A percentile compares a stretch with the other conserved stretches of the same genome.
phyloP scores from a whole-genome alignment of 2,329 filamentous ascomycete genomes.

The Neobulgaria alba region DNA sequence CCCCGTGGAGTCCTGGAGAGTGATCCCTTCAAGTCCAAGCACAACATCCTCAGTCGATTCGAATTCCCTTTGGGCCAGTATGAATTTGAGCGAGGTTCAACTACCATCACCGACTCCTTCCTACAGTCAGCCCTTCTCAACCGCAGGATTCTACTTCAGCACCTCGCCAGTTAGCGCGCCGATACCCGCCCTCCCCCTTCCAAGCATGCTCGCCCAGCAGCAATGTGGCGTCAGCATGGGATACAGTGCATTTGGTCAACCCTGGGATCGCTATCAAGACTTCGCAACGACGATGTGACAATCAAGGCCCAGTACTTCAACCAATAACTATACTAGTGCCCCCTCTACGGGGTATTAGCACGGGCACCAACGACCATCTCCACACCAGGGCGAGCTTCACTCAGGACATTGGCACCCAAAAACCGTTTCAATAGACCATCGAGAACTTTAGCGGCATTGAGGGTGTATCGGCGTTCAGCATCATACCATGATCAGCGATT shows the following conservation, averaged over 20 bases:
- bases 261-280: slow-evolving; percentile 76
- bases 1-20: slow-evolving; percentile 80
- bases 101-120: slow-evolving; percentile 72
- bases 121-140: slow-evolving; percentile 70
- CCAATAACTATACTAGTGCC: slow-evolving; percentile 37
- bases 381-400: slow-evolving; percentile 7
- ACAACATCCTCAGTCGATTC: slow-evolving; percentile 65
- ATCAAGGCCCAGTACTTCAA: slow-evolving; percentile 36
- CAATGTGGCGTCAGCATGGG: slow-evolving; percentile 71
- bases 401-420: slow-evolving; percentile 8
- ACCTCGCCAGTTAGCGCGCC: slow-evolving; percentile 66
- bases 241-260: slow-evolving; percentile 63
- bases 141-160: slow-evolving; percentile 70
- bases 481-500: slow-evolving; percentile 23
- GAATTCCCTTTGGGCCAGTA: slow-evolving; percentile 68
- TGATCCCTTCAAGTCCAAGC: slow-evolving; percentile 81
- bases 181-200: slow-evolving; percentile 69
- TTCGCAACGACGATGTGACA: slow-evolving; percentile 83
- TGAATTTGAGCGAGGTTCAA: slow-evolving; percentile 66
- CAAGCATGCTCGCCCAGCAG: slow-evolving; percentile 77
- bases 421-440: slow-evolving; percentile 15
- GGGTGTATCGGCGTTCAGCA: slow-evolving; percentile 20
- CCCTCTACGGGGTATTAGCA: slow-evolving; percentile 37
- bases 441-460: slow-evolving; percentile 27
- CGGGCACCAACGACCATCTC: slow-evolving; percentile 21